phyloP scores from a whole-genome alignment of 352 stramenopile genomes.

The Phytopythium helicoides region DNA sequence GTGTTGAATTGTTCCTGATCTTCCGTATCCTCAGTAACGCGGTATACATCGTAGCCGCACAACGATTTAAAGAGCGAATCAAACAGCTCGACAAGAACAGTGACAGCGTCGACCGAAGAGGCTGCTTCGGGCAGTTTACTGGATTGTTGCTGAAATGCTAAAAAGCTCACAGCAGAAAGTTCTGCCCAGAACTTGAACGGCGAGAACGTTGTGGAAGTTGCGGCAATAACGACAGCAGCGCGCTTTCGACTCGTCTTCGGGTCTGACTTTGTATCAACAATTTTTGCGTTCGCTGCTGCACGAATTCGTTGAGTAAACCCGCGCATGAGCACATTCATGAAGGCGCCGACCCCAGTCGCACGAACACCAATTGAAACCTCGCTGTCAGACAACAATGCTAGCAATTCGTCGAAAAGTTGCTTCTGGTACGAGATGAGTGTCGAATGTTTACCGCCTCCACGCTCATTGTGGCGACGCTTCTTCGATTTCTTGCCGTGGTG shows the following conservation, averaged over 20 bases:
- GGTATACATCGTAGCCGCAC: slow-evolving; percentile 74
- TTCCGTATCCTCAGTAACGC: slow-evolving; percentile 83
- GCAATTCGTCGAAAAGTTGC: slow-evolving; percentile 74
- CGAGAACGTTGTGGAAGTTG: slow-evolving; percentile 69
- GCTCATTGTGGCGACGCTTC: slow-evolving; percentile 44
- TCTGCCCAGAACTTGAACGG: slow-evolving; percentile 89
- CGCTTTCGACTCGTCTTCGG: slow-evolving; percentile 78
- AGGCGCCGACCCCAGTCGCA: slow-evolving; percentile 37
- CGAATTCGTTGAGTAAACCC: slow-evolving; percentile 62
- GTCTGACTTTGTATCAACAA: slow-evolving; percentile 66
- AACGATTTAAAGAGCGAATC: slow-evolving; percentile 65
- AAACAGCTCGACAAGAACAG: slow-evolving; percentile 47
- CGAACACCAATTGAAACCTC: slow-evolving; percentile 29
- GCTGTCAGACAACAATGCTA: slow-evolving; percentile 47
- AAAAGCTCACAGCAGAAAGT: slow-evolving; percentile 59
- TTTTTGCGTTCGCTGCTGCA: slow-evolving; percentile 55
- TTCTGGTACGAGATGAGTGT: slow-evolving; percentile 76
- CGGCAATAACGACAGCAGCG: slow-evolving; percentile 70
- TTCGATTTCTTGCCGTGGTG: slow-evolving; percentile 14
- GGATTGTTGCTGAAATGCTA: slow-evolving; percentile 33
- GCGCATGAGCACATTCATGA: slow-evolving; percentile 64
- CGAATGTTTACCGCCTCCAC: slow-evolving; percentile 13
- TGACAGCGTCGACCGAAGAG: not conserved
- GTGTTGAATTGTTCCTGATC: slow-evolving; percentile 75
- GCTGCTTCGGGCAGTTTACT: not conserved